Evolutionary conservation across 2,329 filamentous ascomycete species (phyloP).

Genomic region (Cytospora piceae): DNA sequence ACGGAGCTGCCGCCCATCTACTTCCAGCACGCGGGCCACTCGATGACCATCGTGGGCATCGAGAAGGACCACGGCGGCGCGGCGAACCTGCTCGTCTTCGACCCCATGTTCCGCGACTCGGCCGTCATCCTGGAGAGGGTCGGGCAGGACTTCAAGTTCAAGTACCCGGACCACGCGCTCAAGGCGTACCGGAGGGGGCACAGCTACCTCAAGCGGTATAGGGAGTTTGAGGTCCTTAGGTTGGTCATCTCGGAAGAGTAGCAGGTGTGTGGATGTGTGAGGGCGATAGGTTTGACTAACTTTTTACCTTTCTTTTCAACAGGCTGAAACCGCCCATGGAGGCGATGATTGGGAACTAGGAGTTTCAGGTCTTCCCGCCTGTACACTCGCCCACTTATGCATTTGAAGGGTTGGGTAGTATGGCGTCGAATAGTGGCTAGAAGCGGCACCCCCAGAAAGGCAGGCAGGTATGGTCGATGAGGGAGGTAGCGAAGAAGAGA

Average conservation of each 20-base stretch:
- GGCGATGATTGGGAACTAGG: background rate
- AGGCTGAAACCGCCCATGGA: constrained; percentile 20
- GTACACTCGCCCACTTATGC: background rate
- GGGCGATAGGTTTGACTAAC: background rate
- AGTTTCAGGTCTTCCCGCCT: no score
- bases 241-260: constrained; percentile 38
- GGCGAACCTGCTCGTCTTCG: constrained; percentile 79
- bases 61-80: constrained; percentile 69
- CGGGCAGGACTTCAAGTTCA: constrained; percentile 49
- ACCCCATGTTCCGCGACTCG: constrained; percentile 79
- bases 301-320: background rate
- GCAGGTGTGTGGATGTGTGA: no score
- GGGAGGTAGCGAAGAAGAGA: background rate
- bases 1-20: constrained; percentile 85
- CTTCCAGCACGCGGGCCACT: constrained; percentile 87
- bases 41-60: constrained; percentile 85
- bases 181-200: constrained; percentile 74
- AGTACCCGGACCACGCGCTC: constrained; percentile 58
- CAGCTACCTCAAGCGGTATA: constrained; percentile 69
- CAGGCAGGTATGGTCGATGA: background rate
- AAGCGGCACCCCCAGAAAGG: background rate
- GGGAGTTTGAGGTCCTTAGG: constrained; percentile 80
- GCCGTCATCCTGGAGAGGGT: constrained; percentile 63
- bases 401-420: background rate
- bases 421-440: background rate